These are phyloP conservation scores for Elsinoe fawcettii DNA, from an alignment of 2,329 filamentous ascomycete genomes.

Conservation along the genomic window DNA sequence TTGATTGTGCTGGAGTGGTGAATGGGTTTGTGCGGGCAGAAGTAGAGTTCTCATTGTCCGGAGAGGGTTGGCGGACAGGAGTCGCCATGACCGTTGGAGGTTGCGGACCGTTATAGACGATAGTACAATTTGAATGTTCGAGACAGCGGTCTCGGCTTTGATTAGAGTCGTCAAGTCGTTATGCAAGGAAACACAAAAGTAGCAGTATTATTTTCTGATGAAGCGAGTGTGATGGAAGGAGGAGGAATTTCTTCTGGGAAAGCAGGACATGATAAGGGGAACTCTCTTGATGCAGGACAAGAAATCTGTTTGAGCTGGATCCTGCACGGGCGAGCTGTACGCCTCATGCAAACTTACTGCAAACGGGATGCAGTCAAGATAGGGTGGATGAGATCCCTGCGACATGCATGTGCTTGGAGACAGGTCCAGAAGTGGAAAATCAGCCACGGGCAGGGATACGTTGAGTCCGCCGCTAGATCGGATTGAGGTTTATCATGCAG, in stretches of 20 bases:
- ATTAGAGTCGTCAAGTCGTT: conserved; percentile 12
- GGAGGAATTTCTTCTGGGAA: neutral
- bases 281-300: neutral
- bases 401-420: conserved; percentile 9
- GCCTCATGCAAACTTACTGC: conserved; percentile 12
- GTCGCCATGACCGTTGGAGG: conserved; percentile 28
- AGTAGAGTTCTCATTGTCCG: conserved; percentile 31
- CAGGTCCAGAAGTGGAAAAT: conserved; percentile 11
- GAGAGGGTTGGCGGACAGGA: conserved; percentile 32
- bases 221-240: neutral
- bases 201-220: neutral
- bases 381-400: conserved; percentile 6
- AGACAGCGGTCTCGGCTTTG: conserved; percentile 13
- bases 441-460: conserved; percentile 11
- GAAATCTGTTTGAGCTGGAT: neutral
- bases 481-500: neutral
- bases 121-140: conserved; percentile 14
- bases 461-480: conserved; percentile 10
- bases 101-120: conserved; percentile 13
- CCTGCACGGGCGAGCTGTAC: neutral
- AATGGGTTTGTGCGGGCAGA: conserved; percentile 27
- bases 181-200: conserved; percentile 8
- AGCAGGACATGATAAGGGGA: conserved; percentile 2
- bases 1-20: conserved; percentile 36
- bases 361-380: conserved; percentile 1